Conservation (phyloP, 2,329 filamentous ascomycete genomes). For the Scopulariopsis brevicaulis region DNA sequence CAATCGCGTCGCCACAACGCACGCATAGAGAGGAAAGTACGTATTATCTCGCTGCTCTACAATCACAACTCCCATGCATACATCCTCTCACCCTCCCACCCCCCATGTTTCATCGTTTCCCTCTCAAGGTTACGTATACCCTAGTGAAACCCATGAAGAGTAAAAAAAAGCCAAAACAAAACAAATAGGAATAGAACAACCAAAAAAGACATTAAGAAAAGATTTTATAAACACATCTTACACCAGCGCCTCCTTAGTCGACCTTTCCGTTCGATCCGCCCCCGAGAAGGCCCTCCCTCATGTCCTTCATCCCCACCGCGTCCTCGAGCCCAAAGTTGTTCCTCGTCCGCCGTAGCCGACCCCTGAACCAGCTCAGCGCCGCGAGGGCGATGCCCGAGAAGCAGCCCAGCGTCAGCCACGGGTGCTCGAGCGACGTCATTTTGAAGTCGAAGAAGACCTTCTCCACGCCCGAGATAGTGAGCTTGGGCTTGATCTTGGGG, state of each 20-base stretch:
- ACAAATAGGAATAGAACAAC: slow-evolving; percentile 6
- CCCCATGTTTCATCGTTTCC: slow-evolving; percentile 1
- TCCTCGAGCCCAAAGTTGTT: slow-evolving; percentile 54
- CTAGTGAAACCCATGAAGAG: not conserved
- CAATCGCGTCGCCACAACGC: not conserved
- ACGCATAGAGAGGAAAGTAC: not conserved
- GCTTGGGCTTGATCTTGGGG: slow-evolving; percentile 63
- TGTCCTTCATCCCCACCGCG: slow-evolving; percentile 32
- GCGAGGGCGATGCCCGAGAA: slow-evolving; percentile 45
- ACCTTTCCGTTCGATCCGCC: slow-evolving; percentile 38
- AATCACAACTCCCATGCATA: not conserved
- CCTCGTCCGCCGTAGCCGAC: slow-evolving; percentile 39
- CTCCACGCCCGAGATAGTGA: slow-evolving; percentile 61
- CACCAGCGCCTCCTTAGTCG: slow-evolving; percentile 21
- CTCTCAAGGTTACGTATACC: not conserved
- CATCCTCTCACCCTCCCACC: not conserved
- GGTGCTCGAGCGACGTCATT: slow-evolving; percentile 45
- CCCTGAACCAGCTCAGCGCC: slow-evolving; percentile 39
- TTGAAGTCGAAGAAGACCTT: slow-evolving; percentile 60
- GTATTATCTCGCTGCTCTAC: not conserved
- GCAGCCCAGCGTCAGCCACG: slow-evolving; percentile 44
- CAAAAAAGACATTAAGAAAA: slow-evolving; percentile 2
- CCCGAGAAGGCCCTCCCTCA: slow-evolving; percentile 56
- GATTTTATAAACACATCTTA: slow-evolving; percentile 3
- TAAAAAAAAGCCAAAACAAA: not conserved